Evolutionary conservation across 2,329 filamentous ascomycete species (phyloP).

Genomic region (Colletotrichum costaricense): DNA sequence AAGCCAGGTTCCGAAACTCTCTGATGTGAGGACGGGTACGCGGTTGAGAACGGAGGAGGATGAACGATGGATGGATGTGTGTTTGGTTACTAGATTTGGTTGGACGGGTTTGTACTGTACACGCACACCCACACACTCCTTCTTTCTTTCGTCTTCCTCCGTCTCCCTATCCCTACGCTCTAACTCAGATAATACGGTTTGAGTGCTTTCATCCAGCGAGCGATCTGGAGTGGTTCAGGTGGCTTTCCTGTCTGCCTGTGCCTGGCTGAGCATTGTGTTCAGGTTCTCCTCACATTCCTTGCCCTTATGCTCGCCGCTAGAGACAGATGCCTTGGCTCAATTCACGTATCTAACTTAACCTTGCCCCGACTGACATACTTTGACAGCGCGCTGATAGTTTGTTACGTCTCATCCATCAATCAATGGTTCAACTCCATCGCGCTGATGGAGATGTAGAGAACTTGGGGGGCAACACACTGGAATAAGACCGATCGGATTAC

Average conservation of each 20-base stretch:
- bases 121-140: not conserved
- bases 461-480: not conserved
- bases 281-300: not conserved
- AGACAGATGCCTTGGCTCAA: not conserved
- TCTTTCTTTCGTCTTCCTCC: too few species aligned
- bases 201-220: not conserved
- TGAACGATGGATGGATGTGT: not conserved
- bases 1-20: conserved; percentile 32
- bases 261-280: not conserved
- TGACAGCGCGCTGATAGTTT: not conserved
- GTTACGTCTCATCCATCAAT: not conserved
- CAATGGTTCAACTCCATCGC: not conserved
- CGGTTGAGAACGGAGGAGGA: conserved; percentile 14
- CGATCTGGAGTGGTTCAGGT: not conserved
- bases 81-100: conserved; percentile 19
- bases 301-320: not conserved
- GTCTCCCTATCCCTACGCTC: not conserved
- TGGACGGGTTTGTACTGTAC: conserved; percentile 16
- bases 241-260: not conserved
- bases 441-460: not conserved
- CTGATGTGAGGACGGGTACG: not conserved
- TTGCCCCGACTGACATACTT: not conserved
- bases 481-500: not conserved
- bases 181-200: not conserved
- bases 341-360: not conserved